Base-by-base conservation (phyloP, 208 protist species). In the Acanthamoeba rhysodes region DNA sequence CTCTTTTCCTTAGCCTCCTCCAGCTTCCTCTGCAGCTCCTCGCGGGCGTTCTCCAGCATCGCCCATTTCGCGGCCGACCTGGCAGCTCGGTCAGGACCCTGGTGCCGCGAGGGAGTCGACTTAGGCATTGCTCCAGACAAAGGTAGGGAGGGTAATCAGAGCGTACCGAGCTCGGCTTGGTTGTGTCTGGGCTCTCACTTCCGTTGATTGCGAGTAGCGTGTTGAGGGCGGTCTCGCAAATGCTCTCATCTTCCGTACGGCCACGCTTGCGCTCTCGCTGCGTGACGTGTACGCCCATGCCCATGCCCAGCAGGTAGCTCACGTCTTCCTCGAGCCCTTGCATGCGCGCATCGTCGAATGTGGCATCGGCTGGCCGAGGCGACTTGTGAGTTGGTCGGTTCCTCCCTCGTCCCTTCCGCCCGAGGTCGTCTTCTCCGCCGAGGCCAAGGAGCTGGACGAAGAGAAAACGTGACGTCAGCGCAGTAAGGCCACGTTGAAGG, bases 301-400 rank as follows among this genome's bases (percentile, higher is more conserved):
- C 78, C 78, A 87, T 53, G 27, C 78, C 78, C 6, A 87, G 78
- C 34, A 87, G 78, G 29, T 87, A 87, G 78, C 78, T 87, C 22
- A 37, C 78, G n/a, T 87, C 78, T 8, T 87, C 78, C 78, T 87
- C 78, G 5, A 87, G 78, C 22, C 78, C 78, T n/a, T 87, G 78
- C 4, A 87, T 87, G n/a, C 50, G 78, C 18, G 37, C 78, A 9
- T 87, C 78, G 45, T 87, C 78, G 27, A 29, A 68, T 18, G 27
- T 9, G 8, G 27, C 12, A 29, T 29, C 62, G 32, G 62, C 62
- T 18, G 57, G 14, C 20, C 66, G 32, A 24, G 66, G 29, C 16
- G 66, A 18, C 66, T 41, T 74, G 29, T 74, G 27, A 3, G 22
- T 80, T 20, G 72, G 16, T 68, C 62, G 22, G 8, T 68, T 68